Evolutionary conservation across 108 stramenopile genomes (phyloP).

Genomic region (Bacterosira constricta): DNA sequence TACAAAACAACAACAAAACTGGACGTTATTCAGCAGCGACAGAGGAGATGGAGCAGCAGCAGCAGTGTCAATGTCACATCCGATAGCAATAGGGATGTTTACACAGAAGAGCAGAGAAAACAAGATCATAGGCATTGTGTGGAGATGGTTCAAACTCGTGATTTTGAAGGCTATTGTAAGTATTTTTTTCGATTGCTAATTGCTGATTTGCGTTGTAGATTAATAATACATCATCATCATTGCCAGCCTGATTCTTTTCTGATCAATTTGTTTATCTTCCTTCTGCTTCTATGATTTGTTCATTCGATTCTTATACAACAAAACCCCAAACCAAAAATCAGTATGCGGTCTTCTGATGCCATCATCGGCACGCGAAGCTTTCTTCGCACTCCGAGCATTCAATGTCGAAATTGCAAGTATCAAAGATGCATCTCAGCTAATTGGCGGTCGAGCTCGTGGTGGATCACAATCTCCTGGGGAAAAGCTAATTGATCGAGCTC

Average conservation of each 20-base stretch:
- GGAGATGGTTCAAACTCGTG: constrained; percentile 72
- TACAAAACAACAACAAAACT: neutral
- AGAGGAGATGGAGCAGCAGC: neutral
- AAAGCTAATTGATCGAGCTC: too few relatives aligned
- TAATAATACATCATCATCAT: neutral
- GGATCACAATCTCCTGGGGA: too few relatives aligned
- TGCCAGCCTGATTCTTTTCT: neutral
- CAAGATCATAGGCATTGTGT: constrained; percentile 77
- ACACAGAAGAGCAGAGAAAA: constrained; percentile 24
- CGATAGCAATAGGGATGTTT: neutral
- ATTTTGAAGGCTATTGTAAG: constrained; percentile 76
- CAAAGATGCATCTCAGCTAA: constrained; percentile 53
- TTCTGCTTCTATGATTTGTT: neutral
- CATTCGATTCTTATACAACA: neutral
- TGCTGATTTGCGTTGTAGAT: neutral
- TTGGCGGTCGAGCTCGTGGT: neutral
- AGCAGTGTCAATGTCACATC: neutral
- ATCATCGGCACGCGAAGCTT: constrained; percentile 49
- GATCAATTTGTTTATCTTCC: neutral
- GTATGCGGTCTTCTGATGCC: constrained; percentile 86
- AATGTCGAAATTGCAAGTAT: constrained; percentile 83
- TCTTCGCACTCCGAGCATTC: constrained; percentile 80
- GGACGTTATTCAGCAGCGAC: neutral
- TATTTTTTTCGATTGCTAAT: neutral
- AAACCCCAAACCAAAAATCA: constrained; percentile 2